phyloP scores from a whole-genome alignment of 176 grass and related monocot genomes.

The Eleusine indica region DNA sequence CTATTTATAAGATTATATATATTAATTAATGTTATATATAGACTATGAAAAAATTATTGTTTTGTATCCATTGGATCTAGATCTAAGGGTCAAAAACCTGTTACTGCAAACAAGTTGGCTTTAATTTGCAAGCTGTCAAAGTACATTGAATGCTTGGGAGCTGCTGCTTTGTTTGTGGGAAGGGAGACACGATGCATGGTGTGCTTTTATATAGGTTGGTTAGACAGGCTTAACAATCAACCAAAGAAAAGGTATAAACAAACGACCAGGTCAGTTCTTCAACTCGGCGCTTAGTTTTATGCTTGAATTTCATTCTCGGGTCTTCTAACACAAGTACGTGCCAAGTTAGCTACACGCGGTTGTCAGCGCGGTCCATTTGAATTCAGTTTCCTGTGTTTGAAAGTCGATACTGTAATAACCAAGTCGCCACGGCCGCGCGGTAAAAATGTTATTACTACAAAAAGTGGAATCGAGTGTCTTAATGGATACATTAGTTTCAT shows the following conservation, averaged over 20 bases:
- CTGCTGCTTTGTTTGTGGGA: neutral
- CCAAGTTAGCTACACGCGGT: neutral
- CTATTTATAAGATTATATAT: too few relatives aligned
- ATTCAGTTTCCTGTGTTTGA: neutral
- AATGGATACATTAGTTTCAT: too few relatives aligned
- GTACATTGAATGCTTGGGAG: neutral
- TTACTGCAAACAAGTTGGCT: neutral
- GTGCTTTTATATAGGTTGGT: neutral
- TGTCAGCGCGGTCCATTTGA: neutral
- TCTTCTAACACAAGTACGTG: neutral
- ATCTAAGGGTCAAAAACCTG: neutral
- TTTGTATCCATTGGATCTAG: too few relatives aligned
- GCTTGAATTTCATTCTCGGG: neutral
- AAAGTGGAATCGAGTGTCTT: too few relatives aligned
- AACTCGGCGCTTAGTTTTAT: neutral
- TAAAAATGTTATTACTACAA: neutral
- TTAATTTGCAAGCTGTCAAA: neutral
- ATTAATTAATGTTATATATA: too few relatives aligned
- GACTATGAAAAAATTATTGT: too few relatives aligned
- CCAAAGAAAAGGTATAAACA: neutral
- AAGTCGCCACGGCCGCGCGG: neutral
- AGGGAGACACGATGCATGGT: neutral
- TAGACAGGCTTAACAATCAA: neutral
- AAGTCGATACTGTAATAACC: neutral
- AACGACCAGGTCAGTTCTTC: neutral